phyloP scores from a whole-genome alignment of 768 basidiomycete genomes.

The Heimioporus sp. region DNA sequence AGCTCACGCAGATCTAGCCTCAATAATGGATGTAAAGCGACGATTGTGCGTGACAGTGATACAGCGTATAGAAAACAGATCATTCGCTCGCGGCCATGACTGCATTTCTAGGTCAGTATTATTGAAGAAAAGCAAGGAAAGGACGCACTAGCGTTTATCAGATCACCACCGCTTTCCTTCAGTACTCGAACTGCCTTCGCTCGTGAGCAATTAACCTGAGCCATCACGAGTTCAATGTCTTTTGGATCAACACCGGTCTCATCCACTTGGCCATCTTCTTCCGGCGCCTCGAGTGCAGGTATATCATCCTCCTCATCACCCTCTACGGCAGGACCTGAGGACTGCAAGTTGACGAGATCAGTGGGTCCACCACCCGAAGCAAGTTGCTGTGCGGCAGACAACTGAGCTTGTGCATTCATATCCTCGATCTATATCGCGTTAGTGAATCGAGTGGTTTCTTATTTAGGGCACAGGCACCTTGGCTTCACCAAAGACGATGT shows the following conservation, averaged over 20 bases:
- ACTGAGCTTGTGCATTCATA: slow-evolving; percentile 76
- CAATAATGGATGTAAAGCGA: slow-evolving; percentile 9
- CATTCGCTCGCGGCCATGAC: slow-evolving; percentile 94
- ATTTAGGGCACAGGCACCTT: slow-evolving; percentile 50
- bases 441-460: neutral
- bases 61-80: slow-evolving; percentile 37
- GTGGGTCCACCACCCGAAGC: slow-evolving; percentile 46
- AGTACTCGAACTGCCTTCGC: slow-evolving; percentile 90
- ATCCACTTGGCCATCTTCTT: slow-evolving; percentile 79
- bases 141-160: slow-evolving; percentile 94
- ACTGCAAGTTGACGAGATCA: slow-evolving; percentile 47
- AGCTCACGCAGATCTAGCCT: slow-evolving; percentile 1
- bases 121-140: slow-evolving; percentile 2
- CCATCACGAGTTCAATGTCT: slow-evolving; percentile 94
- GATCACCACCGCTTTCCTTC: slow-evolving; percentile 89
- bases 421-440: slow-evolving; percentile 66
- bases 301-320: slow-evolving; percentile 75
- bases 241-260: slow-evolving; percentile 89
- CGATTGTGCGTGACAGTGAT: slow-evolving; percentile 25
- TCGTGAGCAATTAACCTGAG: slow-evolving; percentile 83
- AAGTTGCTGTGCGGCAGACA: slow-evolving; percentile 79
- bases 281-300: slow-evolving; percentile 79
- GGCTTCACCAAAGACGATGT: slow-evolving; percentile 99
- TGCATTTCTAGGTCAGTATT: slow-evolving; percentile 30
- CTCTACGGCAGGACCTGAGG: slow-evolving; percentile 45